These are phyloP conservation scores for Nothophaeocryptopus gaeumannii DNA, from an alignment of 2,329 filamentous ascomycete genomes.

Conservation along the genomic window DNA sequence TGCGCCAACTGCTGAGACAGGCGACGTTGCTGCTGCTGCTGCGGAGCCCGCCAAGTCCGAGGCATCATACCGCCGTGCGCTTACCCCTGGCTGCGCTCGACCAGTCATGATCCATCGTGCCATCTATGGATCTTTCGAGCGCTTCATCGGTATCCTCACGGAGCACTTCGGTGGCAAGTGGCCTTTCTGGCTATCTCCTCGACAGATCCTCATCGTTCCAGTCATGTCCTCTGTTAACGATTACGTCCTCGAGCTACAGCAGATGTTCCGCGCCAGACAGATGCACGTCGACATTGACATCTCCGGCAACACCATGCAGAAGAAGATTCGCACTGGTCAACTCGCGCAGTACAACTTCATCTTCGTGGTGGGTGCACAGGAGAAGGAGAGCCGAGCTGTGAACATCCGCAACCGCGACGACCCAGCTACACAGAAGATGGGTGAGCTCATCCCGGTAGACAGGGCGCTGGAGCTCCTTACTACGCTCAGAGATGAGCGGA, in stretches of 20 bases:
- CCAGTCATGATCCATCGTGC: conserved; percentile 87
- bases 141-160: conserved; percentile 70
- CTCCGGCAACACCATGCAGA: conserved; percentile 76
- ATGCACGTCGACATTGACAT: conserved; percentile 72
- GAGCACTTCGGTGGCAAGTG: conserved; percentile 86
- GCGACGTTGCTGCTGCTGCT: conserved; percentile 16
- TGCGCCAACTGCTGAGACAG: conserved; percentile 31
- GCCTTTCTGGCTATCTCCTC: conserved; percentile 85
- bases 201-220: conserved; percentile 75
- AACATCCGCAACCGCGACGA: conserved; percentile 66
- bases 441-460: conserved; percentile 59
- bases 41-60: conserved; percentile 34
- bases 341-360: conserved; percentile 81
- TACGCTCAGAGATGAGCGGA: conserved; percentile 45
- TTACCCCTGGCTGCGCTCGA: conserved; percentile 68
- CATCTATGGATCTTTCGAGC: conserved; percentile 69
- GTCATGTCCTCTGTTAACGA: conserved; percentile 69
- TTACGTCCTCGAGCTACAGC: conserved; percentile 73
- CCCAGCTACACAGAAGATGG: conserved; percentile 59
- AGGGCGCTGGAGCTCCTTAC: conserved; percentile 56
- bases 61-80: conserved; percentile 43
- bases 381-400: conserved; percentile 57
- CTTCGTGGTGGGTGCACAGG: conserved; percentile 65
- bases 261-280: conserved; percentile 60
- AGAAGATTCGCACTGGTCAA: conserved; percentile 83